Percentiles rank a stretch among this genome's conserved stretches.
phyloP scores from a whole-genome alignment of 1,284 basidiomycete genomes.

The Pseudozyma sp. region DNA sequence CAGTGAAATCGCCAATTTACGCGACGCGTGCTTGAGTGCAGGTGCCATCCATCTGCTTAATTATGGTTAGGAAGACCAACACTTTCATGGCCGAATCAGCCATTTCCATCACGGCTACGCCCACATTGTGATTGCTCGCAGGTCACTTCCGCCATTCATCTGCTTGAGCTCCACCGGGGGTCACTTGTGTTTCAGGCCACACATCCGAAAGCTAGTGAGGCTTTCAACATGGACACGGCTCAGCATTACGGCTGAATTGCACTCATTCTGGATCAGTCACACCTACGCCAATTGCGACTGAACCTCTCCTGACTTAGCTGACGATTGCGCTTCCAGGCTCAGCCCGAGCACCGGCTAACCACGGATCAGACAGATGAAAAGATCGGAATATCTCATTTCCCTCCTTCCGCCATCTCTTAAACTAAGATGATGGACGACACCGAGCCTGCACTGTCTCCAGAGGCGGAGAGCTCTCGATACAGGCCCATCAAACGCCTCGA shows the following conservation, averaged over 20 bases:
- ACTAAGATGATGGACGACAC: conserved; percentile 21
- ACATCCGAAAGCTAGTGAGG: background rate
- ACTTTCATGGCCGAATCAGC: conserved; percentile 18
- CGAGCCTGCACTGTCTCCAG: conserved; percentile 24
- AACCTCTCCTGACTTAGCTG: background rate
- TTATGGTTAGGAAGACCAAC: conserved; percentile 14
- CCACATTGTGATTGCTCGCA: too few relatives aligned
- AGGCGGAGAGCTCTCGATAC: conserved; percentile 38
- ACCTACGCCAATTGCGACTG: background rate
- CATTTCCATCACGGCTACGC: background rate
- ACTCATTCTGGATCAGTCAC: background rate
- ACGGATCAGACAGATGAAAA: too few relatives aligned
- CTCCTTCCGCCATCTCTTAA: background rate
- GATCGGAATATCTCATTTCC: background rate
- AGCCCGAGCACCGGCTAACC: too few relatives aligned
- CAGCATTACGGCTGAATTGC: background rate
- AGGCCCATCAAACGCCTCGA: conserved; percentile 65
- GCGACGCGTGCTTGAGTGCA: conserved; percentile 30
- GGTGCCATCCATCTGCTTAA: background rate
- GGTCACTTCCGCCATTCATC: too few relatives aligned
- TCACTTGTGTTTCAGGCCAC: background rate
- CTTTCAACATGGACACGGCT: background rate
- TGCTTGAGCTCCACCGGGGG: background rate
- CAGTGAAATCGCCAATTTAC: conserved; percentile 19
- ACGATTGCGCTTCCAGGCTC: too few relatives aligned